A percentile compares a stretch with the other conserved stretches of the same genome.
phyloP scores from a whole-genome alignment of 306 rosid genomes.

The Vigna trinervia region DNA sequence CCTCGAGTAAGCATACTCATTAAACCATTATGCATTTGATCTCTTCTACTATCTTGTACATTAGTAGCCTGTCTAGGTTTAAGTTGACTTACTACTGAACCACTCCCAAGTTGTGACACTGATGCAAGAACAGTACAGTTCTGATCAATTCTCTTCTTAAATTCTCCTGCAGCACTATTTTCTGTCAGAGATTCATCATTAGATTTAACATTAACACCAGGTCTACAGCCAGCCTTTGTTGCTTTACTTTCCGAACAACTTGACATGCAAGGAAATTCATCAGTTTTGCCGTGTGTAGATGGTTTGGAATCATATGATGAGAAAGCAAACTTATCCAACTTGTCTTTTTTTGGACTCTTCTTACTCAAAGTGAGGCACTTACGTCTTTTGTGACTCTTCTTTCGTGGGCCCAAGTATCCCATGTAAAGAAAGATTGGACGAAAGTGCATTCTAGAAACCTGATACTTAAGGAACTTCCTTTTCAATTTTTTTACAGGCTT shows the following conservation, averaged over 20 bases:
- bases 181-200: slow-evolving; percentile 40
- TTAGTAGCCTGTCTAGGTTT: slow-evolving; percentile 40
- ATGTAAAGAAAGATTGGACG: slow-evolving; percentile 51
- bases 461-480: slow-evolving; percentile 63
- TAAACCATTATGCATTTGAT: slow-evolving; percentile 49
- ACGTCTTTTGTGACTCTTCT: slow-evolving; percentile 65
- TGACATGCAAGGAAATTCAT: slow-evolving; percentile 26
- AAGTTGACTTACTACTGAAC: slow-evolving; percentile 41
- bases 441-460: slow-evolving; percentile 48
- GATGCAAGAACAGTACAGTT: slow-evolving; percentile 56
- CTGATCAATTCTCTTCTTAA: slow-evolving; percentile 49
- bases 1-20: slow-evolving; percentile 55
- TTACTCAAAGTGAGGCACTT: slow-evolving; percentile 35
- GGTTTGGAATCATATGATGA: slow-evolving; percentile 65
- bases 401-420: slow-evolving; percentile 50
- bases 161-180: slow-evolving; percentile 49
- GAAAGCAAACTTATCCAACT: slow-evolving; percentile 39
- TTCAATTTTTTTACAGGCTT: slow-evolving; percentile 54
- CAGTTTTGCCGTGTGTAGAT: slow-evolving; percentile 58
- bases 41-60: slow-evolving; percentile 47
- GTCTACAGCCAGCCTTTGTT: slow-evolving; percentile 43
- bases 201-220: slow-evolving; percentile 44
- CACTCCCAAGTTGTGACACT: slow-evolving; percentile 34
- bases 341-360: slow-evolving; percentile 45
- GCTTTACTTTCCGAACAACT: slow-evolving; percentile 46